Evolutionary conservation across 169 alveolate species (phyloP).

Genomic region (Toxoplasma gondii): DNA sequence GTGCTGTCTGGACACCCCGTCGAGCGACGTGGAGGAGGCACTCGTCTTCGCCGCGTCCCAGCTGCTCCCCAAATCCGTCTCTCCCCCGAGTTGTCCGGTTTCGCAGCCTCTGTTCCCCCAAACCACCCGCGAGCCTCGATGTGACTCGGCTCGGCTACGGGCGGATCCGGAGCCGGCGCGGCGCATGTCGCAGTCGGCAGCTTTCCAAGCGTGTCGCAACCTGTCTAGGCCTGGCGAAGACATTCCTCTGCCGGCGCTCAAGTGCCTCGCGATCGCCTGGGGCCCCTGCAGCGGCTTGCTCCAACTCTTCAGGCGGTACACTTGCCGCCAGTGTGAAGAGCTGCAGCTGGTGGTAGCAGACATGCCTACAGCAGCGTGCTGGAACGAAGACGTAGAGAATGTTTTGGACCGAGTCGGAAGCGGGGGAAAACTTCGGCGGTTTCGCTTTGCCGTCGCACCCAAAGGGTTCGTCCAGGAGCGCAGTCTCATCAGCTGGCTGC

Average conservation of each 20-base stretch:
- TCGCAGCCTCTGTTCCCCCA: too few species aligned
- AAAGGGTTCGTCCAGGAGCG: conserved; percentile 36
- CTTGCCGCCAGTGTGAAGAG: neutral
- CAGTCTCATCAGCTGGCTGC: neutral
- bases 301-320: neutral
- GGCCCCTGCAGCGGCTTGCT: conserved; percentile 10
- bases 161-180: neutral
- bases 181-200: neutral
- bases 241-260: neutral
- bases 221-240: neutral
- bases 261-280: neutral
- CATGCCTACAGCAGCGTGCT: neutral
- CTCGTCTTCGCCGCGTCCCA: too few species aligned
- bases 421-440: neutral
- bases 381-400: neutral
- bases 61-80: too few species aligned
- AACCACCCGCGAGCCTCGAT: too few species aligned
- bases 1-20: neutral
- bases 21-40: neutral
- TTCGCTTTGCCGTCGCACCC: neutral
- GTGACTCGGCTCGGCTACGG: neutral
- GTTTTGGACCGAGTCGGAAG: neutral
- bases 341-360: conserved; percentile 27
- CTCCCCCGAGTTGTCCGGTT: too few species aligned
- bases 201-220: neutral